These are phyloP conservation scores for Penstemon eatonii DNA, from an alignment of 257 asterid species.

Conservation along the genomic window DNA sequence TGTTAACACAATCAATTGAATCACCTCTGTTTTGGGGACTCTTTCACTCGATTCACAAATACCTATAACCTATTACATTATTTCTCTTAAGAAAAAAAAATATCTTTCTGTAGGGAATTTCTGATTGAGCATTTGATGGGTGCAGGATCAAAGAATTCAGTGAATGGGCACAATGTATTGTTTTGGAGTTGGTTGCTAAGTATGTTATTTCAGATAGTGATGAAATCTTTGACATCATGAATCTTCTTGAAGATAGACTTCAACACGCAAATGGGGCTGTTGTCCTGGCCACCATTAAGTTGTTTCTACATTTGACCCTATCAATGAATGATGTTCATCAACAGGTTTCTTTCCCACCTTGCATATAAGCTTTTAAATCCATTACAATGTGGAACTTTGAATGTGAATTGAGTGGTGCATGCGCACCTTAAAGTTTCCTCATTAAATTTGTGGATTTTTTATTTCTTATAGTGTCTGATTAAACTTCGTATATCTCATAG, in stretches of 20 bases:
- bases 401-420: no score
- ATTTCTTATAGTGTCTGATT: no score
- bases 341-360: slow-evolving; percentile 51
- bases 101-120: slow-evolving; percentile 15
- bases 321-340: slow-evolving; percentile 99
- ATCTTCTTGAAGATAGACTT: slow-evolving; percentile 99
- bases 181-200: slow-evolving; percentile 85
- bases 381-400: no score
- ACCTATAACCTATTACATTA: slow-evolving; percentile 17
- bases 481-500: background rate
- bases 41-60: background rate
- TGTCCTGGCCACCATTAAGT: slow-evolving; percentile 91
- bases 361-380: no score
- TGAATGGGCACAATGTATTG: slow-evolving; percentile 99
- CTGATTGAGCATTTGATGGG: slow-evolving; percentile 29
- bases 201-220: slow-evolving; percentile 86
- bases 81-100: background rate
- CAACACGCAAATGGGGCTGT: slow-evolving; percentile 99
- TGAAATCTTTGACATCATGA: slow-evolving; percentile 98
- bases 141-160: slow-evolving; percentile 89
- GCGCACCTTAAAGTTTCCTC: no score
- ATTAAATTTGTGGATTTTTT: no score
- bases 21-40: background rate
- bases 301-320: slow-evolving; percentile 88
- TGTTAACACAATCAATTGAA: background rate